Evolutionary conservation across 2,329 filamentous ascomycete species (phyloP).

Genomic region (Phialemonium atrogriseum): DNA sequence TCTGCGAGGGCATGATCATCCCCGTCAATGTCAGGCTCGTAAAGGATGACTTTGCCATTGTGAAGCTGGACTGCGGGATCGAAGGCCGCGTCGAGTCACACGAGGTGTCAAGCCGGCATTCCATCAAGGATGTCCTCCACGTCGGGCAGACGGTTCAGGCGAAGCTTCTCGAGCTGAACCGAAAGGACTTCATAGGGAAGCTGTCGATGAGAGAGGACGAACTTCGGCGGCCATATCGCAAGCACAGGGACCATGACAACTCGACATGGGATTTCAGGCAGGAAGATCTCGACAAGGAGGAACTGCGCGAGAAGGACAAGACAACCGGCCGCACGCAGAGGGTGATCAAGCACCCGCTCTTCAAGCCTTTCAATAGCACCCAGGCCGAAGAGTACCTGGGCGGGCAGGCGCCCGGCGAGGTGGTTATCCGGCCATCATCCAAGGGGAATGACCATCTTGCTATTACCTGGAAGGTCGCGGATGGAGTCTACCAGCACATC

Average conservation of each 20-base stretch:
- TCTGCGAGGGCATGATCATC: constrained; percentile 86
- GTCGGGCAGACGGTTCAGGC: constrained; percentile 79
- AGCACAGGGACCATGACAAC: constrained; percentile 60
- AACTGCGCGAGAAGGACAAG: constrained; percentile 78
- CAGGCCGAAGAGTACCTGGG: constrained; percentile 93
- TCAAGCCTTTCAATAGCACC: constrained; percentile 83
- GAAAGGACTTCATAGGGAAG: constrained; percentile 75
- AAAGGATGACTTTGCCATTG: constrained; percentile 87
- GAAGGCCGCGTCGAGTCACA: constrained; percentile 79
- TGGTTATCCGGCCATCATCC: constrained; percentile 90
- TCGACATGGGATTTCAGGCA: constrained; percentile 82
- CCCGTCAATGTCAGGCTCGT: constrained; percentile 82
- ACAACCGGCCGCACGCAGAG: constrained; percentile 78
- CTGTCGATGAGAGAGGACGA: constrained; percentile 78
- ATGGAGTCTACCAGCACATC: constrained; percentile 94
- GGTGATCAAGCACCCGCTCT: constrained; percentile 96
- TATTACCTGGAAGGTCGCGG: constrained; percentile 95
- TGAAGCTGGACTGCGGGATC: constrained; percentile 87
- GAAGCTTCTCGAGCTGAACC: constrained; percentile 81
- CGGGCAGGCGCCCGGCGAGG: constrained; percentile 76
- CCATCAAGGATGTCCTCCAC: constrained; percentile 66
- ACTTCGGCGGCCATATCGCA: constrained; percentile 63
- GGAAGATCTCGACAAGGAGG: constrained; percentile 75
- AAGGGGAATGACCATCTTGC: constrained; percentile 93
- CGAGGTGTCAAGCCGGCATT: constrained; percentile 67